Conservation (phyloP, 2,329 filamentous ascomycete species). For the Alternaria sp. region DNA sequence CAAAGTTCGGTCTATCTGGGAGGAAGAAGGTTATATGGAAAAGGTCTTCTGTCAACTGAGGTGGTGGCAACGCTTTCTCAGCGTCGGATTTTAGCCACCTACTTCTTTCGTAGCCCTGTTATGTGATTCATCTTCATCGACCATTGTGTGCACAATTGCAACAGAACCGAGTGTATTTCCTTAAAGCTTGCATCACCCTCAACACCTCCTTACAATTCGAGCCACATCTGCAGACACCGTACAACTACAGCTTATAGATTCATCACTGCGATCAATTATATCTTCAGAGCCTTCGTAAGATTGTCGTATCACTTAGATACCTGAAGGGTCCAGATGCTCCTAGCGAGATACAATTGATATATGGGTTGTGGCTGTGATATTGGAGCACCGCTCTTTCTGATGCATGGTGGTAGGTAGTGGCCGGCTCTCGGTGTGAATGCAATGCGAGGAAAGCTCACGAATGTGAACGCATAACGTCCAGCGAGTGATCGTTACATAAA, state of each 20-base stretch:
- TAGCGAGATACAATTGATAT: background rate
- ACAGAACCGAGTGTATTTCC: background rate
- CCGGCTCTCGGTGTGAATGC: background rate
- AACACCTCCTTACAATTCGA: background rate
- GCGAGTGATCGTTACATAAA: background rate
- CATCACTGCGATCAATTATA: background rate
- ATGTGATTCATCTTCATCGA: background rate
- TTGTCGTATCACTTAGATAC: background rate
- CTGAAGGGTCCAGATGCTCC: background rate
- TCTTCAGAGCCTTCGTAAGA: background rate
- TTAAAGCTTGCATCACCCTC: background rate
- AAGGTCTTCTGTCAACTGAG: conserved; percentile 1
- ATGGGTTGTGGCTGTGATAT: background rate
- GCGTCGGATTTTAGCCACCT: background rate
- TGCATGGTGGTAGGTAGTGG: background rate
- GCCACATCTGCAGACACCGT: background rate
- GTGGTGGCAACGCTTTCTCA: background rate
- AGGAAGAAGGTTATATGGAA: background rate
- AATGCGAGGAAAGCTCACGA: background rate
- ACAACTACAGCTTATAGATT: background rate
- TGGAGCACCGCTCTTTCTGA: background rate
- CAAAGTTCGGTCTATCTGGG: conserved; percentile 1
- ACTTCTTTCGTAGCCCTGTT: background rate
- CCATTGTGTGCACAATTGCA: background rate
- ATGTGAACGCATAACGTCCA: background rate